Base-by-base conservation (phyloP, 2,329 filamentous ascomycete species). In the Cytospora chrysosperma region DNA sequence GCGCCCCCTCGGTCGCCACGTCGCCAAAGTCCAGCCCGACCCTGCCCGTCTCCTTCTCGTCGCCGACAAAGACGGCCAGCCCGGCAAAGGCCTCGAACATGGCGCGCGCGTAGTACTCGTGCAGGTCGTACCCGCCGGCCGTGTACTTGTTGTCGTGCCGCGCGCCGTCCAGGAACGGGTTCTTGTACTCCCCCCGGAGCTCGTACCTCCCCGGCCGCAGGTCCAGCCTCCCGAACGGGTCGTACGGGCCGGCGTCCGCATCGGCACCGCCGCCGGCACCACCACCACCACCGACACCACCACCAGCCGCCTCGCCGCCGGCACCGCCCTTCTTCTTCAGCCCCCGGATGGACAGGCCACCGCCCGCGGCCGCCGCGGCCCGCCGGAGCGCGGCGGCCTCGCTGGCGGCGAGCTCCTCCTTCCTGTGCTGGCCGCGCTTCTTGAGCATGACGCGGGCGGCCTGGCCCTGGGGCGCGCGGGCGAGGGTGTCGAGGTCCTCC, bases 81-180 rank as follows among this genome's bases (percentile, higher is more conserved):
- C 96, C 95, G 0, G 91, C 87, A 76, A 97, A 98, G 0, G 94
- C 93, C 73, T 97, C 93, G 65, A 92, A 90, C 73, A 99, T 79
- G 27, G 91, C 88, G 27, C 93, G 83, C 9, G 87, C 82, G 70
- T 92, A 91, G 72, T 95, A 98, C 73, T 97, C 93, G 37, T 85
- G 81, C 51, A 94, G 80, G 70, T 89, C 88, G 76, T 96, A 98
- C 0, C 95, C 96, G 34, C 93, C 93, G 19, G 91, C 91, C 58
- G 84, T 79, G 72, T 90, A 87, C 52, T 84, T 81, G 2, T 83
- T 77, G 72, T 93, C 88, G 49, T 85, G 84, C 62, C 88, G 85
- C 34, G 88, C 84, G 27, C 80, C 80, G 52, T 90, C 87, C 59
- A 96, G 79, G 81, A 88, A 92, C 54, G 89, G 85, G 72, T 91